Conservation (phyloP, 768 basidiomycete species). For the Russula foetens region DNA sequence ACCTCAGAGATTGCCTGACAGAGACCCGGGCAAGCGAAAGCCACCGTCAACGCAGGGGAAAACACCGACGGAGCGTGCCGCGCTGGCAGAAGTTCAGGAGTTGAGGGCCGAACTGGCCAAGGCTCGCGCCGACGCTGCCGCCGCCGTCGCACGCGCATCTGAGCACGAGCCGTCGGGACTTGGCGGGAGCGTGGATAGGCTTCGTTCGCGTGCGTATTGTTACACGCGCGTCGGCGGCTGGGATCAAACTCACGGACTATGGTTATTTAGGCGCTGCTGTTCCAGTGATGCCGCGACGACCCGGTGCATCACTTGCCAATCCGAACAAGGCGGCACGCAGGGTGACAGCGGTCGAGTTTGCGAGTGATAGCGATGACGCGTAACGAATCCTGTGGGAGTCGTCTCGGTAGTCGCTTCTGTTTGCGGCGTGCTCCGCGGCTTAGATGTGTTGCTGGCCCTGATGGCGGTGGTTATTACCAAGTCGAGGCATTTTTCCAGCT, state of each 20-base stretch:
- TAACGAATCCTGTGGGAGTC: not conserved
- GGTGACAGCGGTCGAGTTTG: slow-evolving; percentile 9
- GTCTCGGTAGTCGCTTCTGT: no score
- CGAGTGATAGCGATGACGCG: slow-evolving; percentile 10
- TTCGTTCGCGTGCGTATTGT: slow-evolving; percentile 3
- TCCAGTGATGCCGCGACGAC: not conserved
- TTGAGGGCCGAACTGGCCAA: slow-evolving; percentile 8
- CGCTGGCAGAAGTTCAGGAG: not conserved
- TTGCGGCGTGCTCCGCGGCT: no score
- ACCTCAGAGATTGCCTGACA: not conserved
- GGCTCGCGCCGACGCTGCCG: not conserved
- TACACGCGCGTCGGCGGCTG: no score
- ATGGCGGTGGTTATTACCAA: no score
- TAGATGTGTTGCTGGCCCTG: no score
- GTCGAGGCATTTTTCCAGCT: no score
- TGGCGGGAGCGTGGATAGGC: slow-evolving; percentile 6
- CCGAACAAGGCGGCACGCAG: slow-evolving; percentile 14
- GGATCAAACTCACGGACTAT: not conserved
- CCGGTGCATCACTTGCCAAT: slow-evolving; percentile 13
- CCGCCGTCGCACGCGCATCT: slow-evolving; percentile 1
- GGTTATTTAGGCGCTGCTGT: not conserved
- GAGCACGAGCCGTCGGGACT: slow-evolving; percentile 1
- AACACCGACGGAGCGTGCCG: not conserved
- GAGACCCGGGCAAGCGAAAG: not conserved
- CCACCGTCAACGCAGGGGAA: not conserved